These are phyloP conservation scores for Balakata baccata DNA, from an alignment of 345 rosid species.

Conservation along the genomic window DNA sequence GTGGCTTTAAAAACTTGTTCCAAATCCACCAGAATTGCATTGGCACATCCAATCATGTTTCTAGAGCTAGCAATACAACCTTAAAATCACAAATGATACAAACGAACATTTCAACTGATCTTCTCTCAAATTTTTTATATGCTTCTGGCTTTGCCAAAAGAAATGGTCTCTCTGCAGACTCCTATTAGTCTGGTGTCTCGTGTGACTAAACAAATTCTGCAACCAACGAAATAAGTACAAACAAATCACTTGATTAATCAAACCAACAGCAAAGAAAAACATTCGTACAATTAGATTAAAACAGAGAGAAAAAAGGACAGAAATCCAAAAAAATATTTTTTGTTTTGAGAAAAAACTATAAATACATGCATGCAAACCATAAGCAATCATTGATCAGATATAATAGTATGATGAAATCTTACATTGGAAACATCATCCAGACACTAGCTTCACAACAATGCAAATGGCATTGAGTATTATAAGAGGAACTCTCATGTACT, in stretches of 20 bases:
- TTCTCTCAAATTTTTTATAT: background rate
- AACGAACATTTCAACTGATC: background rate
- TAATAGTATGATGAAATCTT: conserved; percentile 5
- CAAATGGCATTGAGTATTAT: conserved; percentile 54
- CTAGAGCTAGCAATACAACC: background rate
- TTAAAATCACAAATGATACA: background rate
- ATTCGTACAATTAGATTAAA: too few species aligned
- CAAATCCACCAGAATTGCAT: background rate
- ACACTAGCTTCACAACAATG: conserved; percentile 65
- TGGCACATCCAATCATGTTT: background rate
- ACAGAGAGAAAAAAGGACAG: too few species aligned
- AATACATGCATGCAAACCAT: background rate
- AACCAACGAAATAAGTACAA: background rate
- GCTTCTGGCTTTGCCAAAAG: background rate
- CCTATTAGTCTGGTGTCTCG: background rate
- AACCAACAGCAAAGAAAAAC: too few species aligned
- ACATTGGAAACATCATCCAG: conserved; percentile 39
- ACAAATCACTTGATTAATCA: background rate
- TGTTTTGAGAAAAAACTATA: too few species aligned
- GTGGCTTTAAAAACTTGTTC: background rate
- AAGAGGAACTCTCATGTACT: conserved; percentile 75
- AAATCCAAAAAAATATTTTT: too few species aligned
- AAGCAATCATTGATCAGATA: background rate
- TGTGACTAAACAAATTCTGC: background rate
- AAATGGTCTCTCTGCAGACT: background rate